Evolutionary conservation across 2,329 filamentous ascomycete species (phyloP), one percentile per base, ranked within the genome.

Genomic region (Apiospora saccharicola): DNA sequence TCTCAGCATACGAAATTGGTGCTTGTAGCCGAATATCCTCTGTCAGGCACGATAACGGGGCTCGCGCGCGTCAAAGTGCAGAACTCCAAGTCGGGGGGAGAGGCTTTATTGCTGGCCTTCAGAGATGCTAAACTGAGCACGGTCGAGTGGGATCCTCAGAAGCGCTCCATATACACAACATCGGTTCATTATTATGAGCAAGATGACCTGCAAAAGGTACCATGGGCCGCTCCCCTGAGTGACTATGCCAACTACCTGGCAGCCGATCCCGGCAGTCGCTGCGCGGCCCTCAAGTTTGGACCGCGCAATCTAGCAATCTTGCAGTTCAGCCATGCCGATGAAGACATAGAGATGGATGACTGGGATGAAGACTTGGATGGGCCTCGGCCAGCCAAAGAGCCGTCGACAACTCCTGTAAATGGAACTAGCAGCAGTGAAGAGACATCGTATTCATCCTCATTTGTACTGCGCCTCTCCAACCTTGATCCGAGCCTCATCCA

Each of bases 151-250:
- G 94, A 98, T 80, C 91, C 94, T 12, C 90, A 93, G 80, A 91
- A 90, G 76, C 88, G 93, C 82, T 90, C 90, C 70, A 91, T 98
- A 77, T 91, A 92, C 77, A 98, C 96, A 70, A 90, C 96, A 75
- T 98, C 96, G 70, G 96, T 99, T 78, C 96, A 99, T 85, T 98
- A 95, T 86, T 99, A 98, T 84, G 96, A 99, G 82, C 94, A 96
- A 81, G 95, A 98, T 79, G 95, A 98, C 80, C 86, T 96, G 74
- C 90, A 93, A 76, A 91, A 92, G 70, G 93, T 90, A 74, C 95
- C 96, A 0, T 98, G 95, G 92, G 91, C 93, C 69, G 89, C 92
- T 70, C 89, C 92, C 71, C 85, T 97, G 78, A 90, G 90, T 80
- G 90, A 93, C 74, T 94, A 92, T 80, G 89, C 91, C 82, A 98